phyloP scores from a whole-genome alignment of 768 basidiomycete species.

The Mycena epipterygia region DNA sequence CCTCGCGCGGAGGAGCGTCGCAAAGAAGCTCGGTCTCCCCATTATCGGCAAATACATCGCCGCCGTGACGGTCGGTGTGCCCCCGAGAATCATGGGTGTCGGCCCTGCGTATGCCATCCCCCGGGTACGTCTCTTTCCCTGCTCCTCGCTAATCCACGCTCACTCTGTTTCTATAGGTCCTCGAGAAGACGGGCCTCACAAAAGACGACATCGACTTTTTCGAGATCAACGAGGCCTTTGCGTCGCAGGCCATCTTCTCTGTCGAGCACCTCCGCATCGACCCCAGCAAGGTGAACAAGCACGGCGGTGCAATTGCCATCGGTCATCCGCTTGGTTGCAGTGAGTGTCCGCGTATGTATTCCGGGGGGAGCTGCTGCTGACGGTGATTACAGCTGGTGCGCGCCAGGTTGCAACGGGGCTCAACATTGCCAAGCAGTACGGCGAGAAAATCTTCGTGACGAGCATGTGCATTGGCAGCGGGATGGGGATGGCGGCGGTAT shows the following conservation, averaged over 20 bases:
- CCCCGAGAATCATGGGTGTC: constrained; percentile 91
- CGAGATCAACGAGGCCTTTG: constrained; percentile 95
- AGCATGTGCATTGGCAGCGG: constrained; percentile 94
- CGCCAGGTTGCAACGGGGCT: constrained; percentile 90
- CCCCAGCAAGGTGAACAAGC: constrained; percentile 85
- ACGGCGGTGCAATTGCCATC: constrained; percentile 91
- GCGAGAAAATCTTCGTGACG: constrained; percentile 84
- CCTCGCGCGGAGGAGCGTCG: constrained; percentile 83
- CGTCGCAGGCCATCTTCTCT: constrained; percentile 83
- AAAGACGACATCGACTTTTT: constrained; percentile 88
- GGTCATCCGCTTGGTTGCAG: constrained; percentile 92
- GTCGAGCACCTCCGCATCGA: constrained; percentile 79
- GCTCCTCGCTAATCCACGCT: background rate
- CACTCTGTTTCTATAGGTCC: constrained; percentile 47
- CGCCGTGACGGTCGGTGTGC: constrained; percentile 81
- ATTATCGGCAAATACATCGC: constrained; percentile 89
- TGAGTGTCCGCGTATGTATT: constrained; percentile 52
- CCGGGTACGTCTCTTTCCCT: constrained; percentile 50
- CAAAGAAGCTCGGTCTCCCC: constrained; percentile 86
- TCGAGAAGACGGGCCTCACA: constrained; percentile 75
- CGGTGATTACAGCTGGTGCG: constrained; percentile 71
- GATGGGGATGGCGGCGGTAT: constrained; percentile 92
- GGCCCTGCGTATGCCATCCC: constrained; percentile 93
- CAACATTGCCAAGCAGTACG: constrained; percentile 83
- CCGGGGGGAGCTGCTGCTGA: constrained; percentile 10